Percentiles rank a stretch among this genome's conserved stretches.
These are phyloP conservation scores for Eimeria falciformis DNA, from an alignment of 169 alveolate species.

Conservation along the genomic window DNA sequence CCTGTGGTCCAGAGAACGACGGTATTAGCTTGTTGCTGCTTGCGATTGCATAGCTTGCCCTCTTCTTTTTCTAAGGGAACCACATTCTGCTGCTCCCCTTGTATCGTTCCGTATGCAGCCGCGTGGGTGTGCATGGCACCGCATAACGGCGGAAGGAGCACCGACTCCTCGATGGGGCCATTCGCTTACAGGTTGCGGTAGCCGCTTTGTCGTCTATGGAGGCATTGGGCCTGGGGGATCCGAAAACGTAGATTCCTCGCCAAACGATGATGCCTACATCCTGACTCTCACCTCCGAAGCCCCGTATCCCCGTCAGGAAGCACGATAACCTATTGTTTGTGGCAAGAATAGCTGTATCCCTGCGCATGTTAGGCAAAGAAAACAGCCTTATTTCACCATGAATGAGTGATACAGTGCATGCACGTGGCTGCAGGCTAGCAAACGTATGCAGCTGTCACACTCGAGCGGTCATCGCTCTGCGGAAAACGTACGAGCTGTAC, in stretches of 20 bases:
- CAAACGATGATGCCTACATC: conserved; percentile 52
- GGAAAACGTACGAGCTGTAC: too few species aligned
- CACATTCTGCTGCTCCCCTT: not conserved
- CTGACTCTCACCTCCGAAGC: conserved; percentile 54
- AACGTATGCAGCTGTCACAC: too few species aligned
- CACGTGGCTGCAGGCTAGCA: too few species aligned
- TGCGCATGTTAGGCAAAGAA: too few species aligned
- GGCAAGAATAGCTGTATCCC: too few species aligned
- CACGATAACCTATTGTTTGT: too few species aligned
- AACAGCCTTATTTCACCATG: too few species aligned
- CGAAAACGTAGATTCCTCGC: conserved; percentile 18
- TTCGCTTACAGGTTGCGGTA: conserved; percentile 42
- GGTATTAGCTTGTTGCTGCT: not conserved
- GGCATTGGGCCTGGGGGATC: conserved; percentile 65
- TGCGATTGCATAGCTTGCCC: not conserved
- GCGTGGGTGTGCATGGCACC: conserved; percentile 74
- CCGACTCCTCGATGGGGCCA: conserved; percentile 72
- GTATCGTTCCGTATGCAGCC: conserved; percentile 44
- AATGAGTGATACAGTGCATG: too few species aligned
- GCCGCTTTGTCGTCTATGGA: conserved; percentile 45
- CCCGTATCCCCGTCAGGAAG: conserved; percentile 67
- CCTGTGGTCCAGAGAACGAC: too few species aligned
- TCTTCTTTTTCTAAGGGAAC: too few species aligned
- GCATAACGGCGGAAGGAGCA: conserved; percentile 62
- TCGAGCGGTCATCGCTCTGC: too few species aligned